phyloP scores from a whole-genome alignment of 2,329 filamentous ascomycete species.

The Ophiostoma pallidulum region DNA sequence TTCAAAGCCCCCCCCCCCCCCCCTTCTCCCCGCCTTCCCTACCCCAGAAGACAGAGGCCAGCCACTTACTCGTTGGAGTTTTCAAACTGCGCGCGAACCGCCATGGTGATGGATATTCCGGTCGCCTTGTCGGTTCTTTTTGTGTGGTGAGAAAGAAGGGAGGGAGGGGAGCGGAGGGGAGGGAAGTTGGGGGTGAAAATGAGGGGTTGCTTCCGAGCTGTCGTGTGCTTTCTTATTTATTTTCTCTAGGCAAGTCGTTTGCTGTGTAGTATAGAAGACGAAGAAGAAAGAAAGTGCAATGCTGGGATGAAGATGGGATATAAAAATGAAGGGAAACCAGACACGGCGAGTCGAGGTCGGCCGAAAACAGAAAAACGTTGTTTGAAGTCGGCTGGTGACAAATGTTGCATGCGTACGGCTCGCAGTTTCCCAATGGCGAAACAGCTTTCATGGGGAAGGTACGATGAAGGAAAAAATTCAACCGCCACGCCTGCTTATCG shows the following conservation, averaged over 20 bases:
- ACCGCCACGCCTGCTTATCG: conserved; percentile 5
- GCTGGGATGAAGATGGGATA: too few relatives aligned
- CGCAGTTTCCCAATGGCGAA: not conserved
- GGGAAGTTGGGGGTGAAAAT: not conserved
- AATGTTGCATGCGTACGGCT: too few relatives aligned
- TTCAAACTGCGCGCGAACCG: conserved; percentile 68
- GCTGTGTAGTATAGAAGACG: too few relatives aligned
- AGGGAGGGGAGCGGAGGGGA: not conserved
- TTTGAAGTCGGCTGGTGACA: too few relatives aligned
- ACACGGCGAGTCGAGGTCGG: too few relatives aligned
- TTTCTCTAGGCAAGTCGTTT: too few relatives aligned
- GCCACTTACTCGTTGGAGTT: conserved; percentile 76
- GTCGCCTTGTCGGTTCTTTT: not conserved
- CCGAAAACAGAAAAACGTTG: too few relatives aligned
- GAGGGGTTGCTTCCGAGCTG: conserved; percentile 1
- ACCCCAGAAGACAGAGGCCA: conserved; percentile 18
- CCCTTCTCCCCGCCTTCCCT: too few relatives aligned
- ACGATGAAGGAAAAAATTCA: conserved; percentile 5
- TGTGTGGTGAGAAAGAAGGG: not conserved
- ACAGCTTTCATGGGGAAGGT: conserved; percentile 6
- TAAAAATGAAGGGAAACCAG: not conserved
- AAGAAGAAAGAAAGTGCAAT: too few relatives aligned
- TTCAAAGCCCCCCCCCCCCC: too few relatives aligned
- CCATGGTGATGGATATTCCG: conserved; percentile 38
- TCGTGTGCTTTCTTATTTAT: not conserved